Conservation (phyloP, 2,329 filamentous ascomycete genomes). For the Curvularia hawaiiensis region DNA sequence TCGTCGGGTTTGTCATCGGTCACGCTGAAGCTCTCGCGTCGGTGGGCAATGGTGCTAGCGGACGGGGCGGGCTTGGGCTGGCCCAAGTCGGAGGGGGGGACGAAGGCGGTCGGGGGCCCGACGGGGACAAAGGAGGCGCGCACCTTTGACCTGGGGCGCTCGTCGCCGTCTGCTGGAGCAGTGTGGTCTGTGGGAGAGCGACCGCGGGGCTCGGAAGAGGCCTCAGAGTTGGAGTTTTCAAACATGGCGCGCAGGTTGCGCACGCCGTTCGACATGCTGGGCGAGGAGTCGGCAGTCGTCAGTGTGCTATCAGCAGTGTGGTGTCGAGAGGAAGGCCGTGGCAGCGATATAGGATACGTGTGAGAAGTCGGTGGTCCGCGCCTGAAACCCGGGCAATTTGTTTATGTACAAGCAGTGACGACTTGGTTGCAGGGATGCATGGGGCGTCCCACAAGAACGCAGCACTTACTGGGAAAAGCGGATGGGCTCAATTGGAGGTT, state of each 20-base stretch:
- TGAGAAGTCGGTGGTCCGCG: conserved; percentile 34
- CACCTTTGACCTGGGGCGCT: conserved; percentile 51
- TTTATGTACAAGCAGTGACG: conserved; percentile 31
- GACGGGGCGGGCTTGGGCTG: conserved; percentile 33
- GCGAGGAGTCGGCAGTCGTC: conserved; percentile 29
- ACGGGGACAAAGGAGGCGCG: conserved; percentile 57
- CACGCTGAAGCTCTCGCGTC: conserved; percentile 51
- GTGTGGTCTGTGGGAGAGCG: conserved; percentile 49
- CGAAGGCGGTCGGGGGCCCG: conserved; percentile 40
- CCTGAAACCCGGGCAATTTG: conserved; percentile 31
- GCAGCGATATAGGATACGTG: conserved; percentile 23
- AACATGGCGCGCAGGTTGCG: conserved; percentile 57
- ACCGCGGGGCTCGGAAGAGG: conserved; percentile 51
- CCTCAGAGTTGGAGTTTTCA: conserved; percentile 47
- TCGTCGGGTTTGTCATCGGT: conserved; percentile 43
- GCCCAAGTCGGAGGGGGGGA: conserved; percentile 27
- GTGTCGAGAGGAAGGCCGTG: conserved; percentile 18
- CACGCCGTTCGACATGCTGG: conserved; percentile 57
- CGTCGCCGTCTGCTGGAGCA: conserved; percentile 32
- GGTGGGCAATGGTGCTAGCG: conserved; percentile 41
- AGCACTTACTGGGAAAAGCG: conserved; percentile 27
- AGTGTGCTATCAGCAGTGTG: conserved; percentile 27
- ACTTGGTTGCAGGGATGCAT: conserved; percentile 25
- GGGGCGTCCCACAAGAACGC: conserved; percentile 14
- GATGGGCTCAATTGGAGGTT: conserved; percentile 2